Percentiles rank a stretch among this genome's conserved stretches.
phyloP scores from a whole-genome alignment of 306 rosid genomes.

The Vicia villosa region DNA sequence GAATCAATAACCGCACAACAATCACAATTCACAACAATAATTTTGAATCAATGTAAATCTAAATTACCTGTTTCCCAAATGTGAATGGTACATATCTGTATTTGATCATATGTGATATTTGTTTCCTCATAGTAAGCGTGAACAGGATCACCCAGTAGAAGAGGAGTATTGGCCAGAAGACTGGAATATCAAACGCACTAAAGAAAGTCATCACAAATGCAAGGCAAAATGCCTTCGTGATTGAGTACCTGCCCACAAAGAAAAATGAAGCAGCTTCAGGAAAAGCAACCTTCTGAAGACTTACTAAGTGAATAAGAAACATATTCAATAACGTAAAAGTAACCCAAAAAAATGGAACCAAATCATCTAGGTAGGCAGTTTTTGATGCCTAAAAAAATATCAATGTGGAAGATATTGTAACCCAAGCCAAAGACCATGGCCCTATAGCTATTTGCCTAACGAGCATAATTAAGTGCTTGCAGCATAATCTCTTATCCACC shows the following conservation, averaged over 20 bases:
- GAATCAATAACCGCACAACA: constrained; percentile 14
- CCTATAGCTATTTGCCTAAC: neutral
- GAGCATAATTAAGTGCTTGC: neutral
- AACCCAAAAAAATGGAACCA: constrained; percentile 12
- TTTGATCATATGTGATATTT: constrained; percentile 93
- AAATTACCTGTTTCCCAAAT: constrained; percentile 85
- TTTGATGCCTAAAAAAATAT: constrained; percentile 2
- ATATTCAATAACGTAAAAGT: constrained; percentile 17
- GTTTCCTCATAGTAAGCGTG: constrained; percentile 89
- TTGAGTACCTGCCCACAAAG: constrained; percentile 69
- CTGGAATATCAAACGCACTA: constrained; percentile 66
- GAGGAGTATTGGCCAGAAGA: constrained; percentile 96
- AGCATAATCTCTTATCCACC: too few relatives aligned
- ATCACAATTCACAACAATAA: constrained; percentile 5
- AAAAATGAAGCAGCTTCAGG: constrained; percentile 39
- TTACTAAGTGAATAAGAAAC: constrained; percentile 10
- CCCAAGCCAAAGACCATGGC: neutral
- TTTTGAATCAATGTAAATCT: neutral
- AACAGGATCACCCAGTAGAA: constrained; percentile 89
- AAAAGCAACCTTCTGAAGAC: constrained; percentile 18
- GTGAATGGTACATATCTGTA: constrained; percentile 94
- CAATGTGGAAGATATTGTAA: neutral
- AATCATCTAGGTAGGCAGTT: neutral
- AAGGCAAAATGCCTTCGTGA: constrained; percentile 86
- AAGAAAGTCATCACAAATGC: constrained; percentile 91